Evolutionary conservation across 1,284 basidiomycete species (phyloP).

Genomic region (Fereydounia khargensis): DNA sequence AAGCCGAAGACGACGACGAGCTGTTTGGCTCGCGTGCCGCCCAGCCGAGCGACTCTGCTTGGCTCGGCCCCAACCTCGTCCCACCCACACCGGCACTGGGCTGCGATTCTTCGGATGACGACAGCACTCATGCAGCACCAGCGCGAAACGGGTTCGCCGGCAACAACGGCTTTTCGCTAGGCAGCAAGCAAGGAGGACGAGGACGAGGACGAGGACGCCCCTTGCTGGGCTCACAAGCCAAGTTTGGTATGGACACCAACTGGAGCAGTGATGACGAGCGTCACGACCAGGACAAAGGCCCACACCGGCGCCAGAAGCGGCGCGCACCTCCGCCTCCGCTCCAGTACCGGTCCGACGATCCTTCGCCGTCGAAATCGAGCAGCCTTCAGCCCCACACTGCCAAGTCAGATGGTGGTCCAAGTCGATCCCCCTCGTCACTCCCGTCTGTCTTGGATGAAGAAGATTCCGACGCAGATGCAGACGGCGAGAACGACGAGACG

Average conservation of each 20-base stretch:
- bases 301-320: not conserved
- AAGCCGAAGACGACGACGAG: slow-evolving; percentile 25
- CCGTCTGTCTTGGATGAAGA: slow-evolving; percentile 7
- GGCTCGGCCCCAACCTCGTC: slow-evolving; percentile 24
- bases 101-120: slow-evolving; percentile 11
- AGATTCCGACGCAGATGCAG: slow-evolving; percentile 29
- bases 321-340: slow-evolving; percentile 1
- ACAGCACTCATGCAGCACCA: no score
- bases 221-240: no score
- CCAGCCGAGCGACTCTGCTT: no score
- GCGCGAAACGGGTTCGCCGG: not conserved
- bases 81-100: slow-evolving; percentile 27
- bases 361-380: slow-evolving; percentile 29
- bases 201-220: not conserved
- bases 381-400: no score
- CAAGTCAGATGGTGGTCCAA: no score
- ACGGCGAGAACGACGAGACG: slow-evolving; percentile 14
- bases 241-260: slow-evolving; percentile 22
- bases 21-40: slow-evolving; percentile 10
- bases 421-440: slow-evolving; percentile 12
- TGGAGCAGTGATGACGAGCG: slow-evolving; percentile 37
- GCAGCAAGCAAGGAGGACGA: not conserved
- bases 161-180: not conserved
- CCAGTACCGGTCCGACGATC: slow-evolving; percentile 15
- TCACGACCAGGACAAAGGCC: slow-evolving; percentile 18